Conservation (phyloP, 208 protist genomes). For the Leptomonas pyrrhocoris region DNA sequence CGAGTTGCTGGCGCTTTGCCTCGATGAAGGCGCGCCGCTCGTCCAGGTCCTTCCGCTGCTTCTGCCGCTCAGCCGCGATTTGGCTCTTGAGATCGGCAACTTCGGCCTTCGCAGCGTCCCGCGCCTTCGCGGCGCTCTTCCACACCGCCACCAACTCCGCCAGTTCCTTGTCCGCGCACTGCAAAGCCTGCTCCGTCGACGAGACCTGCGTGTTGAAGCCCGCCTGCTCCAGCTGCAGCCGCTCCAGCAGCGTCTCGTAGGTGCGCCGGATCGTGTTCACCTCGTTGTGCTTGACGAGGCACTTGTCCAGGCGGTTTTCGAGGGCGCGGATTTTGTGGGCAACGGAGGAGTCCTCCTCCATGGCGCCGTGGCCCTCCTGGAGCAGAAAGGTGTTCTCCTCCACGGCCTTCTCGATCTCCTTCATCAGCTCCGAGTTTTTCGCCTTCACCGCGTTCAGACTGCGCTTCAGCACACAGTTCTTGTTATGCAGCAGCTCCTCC, state of each 20-base stretch:
- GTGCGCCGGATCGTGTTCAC: constrained; percentile 93
- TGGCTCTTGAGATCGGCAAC: constrained; percentile 72
- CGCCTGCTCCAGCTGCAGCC: constrained; percentile 92
- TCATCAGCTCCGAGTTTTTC: constrained; percentile 68
- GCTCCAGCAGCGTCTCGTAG: constrained; percentile 95
- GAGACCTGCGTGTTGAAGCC: constrained; percentile 92
- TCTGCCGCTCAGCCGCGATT: constrained; percentile 72
- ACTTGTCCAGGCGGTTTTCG: constrained; percentile 97
- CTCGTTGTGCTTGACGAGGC: constrained; percentile 97
- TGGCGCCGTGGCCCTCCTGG: constrained; percentile 52
- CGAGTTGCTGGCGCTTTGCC: constrained; percentile 74
- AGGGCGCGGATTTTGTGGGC: constrained; percentile 92
- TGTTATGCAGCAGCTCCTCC: constrained; percentile 81
- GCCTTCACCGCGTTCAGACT: constrained; percentile 87
- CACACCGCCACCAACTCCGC: constrained; percentile 89
- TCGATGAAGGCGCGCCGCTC: constrained; percentile 83
- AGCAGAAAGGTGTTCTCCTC: constrained; percentile 61
- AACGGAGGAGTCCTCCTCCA: constrained; percentile 81
- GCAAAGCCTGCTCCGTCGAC: constrained; percentile 87
- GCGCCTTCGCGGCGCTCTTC: constrained; percentile 76
- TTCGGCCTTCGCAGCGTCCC: constrained; percentile 84
- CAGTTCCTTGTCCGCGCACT: constrained; percentile 90
- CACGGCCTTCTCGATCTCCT: constrained; percentile 57
- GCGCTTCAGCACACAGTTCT: constrained; percentile 79
- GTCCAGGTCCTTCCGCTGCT: constrained; percentile 85